Percentiles rank a stretch among this genome's conserved stretches.
Evolutionary conservation across 345 rosid species (phyloP).

Genomic region (Acer campestre): DNA sequence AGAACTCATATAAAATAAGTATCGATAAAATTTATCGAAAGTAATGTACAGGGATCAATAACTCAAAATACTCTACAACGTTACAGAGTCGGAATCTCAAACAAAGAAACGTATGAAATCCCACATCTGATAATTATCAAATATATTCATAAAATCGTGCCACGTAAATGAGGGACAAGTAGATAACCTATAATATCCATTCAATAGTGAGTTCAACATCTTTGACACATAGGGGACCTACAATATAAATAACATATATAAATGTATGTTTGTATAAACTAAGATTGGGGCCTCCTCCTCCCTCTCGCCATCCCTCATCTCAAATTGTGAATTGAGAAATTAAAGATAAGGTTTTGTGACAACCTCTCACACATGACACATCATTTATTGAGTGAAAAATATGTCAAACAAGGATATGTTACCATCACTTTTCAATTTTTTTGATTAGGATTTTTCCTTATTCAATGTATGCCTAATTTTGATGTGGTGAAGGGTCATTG

Average conservation of each 20-base stretch:
- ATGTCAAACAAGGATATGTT: neutral
- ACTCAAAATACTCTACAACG: too few relatives aligned
- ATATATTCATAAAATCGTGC: neutral
- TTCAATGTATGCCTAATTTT: neutral
- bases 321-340: neutral
- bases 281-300: neutral
- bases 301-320: neutral
- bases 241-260: neutral
- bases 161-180: neutral
- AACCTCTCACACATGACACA: neutral
- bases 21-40: too few relatives aligned
- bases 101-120: too few relatives aligned
- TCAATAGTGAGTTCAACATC: neutral
- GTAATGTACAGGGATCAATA: too few relatives aligned
- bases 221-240: neutral
- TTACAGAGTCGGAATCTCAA: too few relatives aligned
- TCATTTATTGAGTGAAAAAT: neutral
- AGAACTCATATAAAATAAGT: too few relatives aligned
- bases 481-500: neutral
- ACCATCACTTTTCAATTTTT: neutral
- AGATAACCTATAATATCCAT: neutral
- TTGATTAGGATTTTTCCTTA: neutral
- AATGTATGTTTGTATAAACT: neutral
- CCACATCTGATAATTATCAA: too few relatives aligned
- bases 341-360: slow-evolving; percentile 17